A percentile compares a stretch with the other conserved stretches of the same genome.
Evolutionary conservation across 2,329 filamentous ascomycete species (phyloP).

Genomic region (Ophiosphaerella narmari): DNA sequence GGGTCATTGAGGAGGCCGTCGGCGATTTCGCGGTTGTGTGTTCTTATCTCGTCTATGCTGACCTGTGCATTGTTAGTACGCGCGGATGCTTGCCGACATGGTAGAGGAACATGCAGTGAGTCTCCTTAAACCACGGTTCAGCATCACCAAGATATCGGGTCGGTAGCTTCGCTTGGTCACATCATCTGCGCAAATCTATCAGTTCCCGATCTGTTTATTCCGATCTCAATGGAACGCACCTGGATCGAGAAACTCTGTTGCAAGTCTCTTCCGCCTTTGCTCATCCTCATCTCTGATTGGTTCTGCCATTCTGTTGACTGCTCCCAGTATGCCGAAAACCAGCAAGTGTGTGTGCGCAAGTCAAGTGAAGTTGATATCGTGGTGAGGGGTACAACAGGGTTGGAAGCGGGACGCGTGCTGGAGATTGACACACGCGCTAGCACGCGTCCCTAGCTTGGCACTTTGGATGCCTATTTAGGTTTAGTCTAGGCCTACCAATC

Average conservation of each 20-base stretch:
- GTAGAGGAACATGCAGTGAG: conserved; percentile 54
- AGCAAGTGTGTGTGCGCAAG: neutral
- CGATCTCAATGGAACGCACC: conserved; percentile 59
- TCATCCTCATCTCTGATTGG: conserved; percentile 78
- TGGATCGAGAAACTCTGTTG: conserved; percentile 92
- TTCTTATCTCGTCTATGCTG: conserved; percentile 83
- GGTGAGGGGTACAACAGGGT: too few species aligned
- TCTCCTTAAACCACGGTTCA: conserved; percentile 64
- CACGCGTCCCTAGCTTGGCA: too few species aligned
- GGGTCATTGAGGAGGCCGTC: conserved; percentile 79
- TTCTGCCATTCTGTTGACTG: conserved; percentile 30
- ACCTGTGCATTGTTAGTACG: conserved; percentile 35
- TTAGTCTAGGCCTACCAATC: too few species aligned
- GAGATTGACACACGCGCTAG: too few species aligned
- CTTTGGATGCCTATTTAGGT: too few species aligned
- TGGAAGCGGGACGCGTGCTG: too few species aligned
- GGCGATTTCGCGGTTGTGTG: conserved; percentile 83
- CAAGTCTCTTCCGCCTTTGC: conserved; percentile 80
- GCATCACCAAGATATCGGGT: conserved; percentile 81
- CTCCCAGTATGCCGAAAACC: too few species aligned
- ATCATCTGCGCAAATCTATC: conserved; percentile 54
- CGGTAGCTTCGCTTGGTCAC: conserved; percentile 72
- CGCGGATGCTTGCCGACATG: neutral
- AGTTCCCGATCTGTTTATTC: conserved; percentile 13
- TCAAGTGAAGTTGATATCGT: too few species aligned